phyloP scores from a whole-genome alignment of 371 early-diverging fungal genomes.

The Apophysomyces ossiformis region DNA sequence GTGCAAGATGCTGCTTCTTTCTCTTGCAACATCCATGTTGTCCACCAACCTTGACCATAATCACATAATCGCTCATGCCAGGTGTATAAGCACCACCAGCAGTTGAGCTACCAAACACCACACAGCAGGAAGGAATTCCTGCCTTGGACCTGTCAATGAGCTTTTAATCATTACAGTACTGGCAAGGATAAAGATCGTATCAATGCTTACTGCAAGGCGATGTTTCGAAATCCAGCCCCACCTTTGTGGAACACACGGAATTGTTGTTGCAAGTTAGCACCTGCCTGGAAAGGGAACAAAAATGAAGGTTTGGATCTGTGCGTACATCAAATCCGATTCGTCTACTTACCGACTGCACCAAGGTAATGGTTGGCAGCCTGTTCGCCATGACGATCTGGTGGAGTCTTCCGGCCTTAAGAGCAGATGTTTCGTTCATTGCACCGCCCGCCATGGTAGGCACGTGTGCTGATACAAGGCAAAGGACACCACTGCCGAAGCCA shows the following conservation, averaged over 20 bases:
- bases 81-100: slow-evolving; percentile 82
- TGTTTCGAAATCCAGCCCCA: slow-evolving; percentile 70
- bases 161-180: not conserved
- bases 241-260: slow-evolving; percentile 76
- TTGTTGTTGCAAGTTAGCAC: slow-evolving; percentile 78
- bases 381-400: slow-evolving; percentile 66
- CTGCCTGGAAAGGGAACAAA: slow-evolving; percentile 51
- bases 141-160: slow-evolving; percentile 60
- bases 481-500: slow-evolving; percentile 55
- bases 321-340: not conserved
- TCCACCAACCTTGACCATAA: slow-evolving; percentile 67
- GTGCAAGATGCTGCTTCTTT: too few species aligned
- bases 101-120: slow-evolving; percentile 80
- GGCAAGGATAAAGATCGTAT: not conserved
- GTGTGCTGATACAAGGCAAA: slow-evolving; percentile 68
- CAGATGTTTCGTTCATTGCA: slow-evolving; percentile 67
- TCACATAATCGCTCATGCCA: slow-evolving; percentile 77
- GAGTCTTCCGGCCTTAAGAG: slow-evolving; percentile 58
- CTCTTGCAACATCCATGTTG: not conserved
- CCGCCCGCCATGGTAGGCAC: slow-evolving; percentile 75
- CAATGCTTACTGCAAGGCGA: slow-evolving; percentile 57
- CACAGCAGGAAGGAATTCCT: slow-evolving; percentile 68
- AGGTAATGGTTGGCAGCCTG: slow-evolving; percentile 61
- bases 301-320: too few species aligned
- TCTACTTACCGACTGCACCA: slow-evolving; percentile 63